Base-by-base conservation (phyloP, 2,329 filamentous ascomycete species). In the Sporothrix schenckii region DNA sequence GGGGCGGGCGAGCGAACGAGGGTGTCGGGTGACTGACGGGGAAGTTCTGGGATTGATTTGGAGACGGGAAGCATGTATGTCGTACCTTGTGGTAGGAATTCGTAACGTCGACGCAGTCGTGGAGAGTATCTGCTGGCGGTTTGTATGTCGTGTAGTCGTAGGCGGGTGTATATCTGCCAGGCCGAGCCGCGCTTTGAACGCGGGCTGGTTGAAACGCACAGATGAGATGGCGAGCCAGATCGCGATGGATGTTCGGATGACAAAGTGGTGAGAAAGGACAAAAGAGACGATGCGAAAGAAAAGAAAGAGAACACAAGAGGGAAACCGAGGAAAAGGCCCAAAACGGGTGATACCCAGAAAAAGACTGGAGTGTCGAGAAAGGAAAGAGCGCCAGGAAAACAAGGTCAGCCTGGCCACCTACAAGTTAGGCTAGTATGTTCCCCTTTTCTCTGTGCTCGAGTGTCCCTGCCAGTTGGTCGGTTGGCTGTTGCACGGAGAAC, bases 181-280 rank as follows among this genome's bases (percentile, higher is more conserved):
- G 56, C 50, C 70, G 47, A 58, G 68, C 68, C 70, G 68, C 54
- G 68, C 49, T 50, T 49, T 63, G 41, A 50, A 69, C 44, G 58
- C 70, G 68, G 68, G 34, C 49, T 68, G 54, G 54, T 30, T 56
- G 49, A 58, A 67, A 49, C 39, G 66, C 39, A n/a, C 44, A 70
- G 65, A 65, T 30, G 39, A 50, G 56, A 24, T 54, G 27, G 66
- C 50, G 30, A 50, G 50, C 69, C 21, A 30, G 44, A 54, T 53
- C 24, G 66, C 44, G 53, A 56, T 53, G 34, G 63, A 39, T 39
- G 24, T 47, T 58, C 34, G 47, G 52, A 41, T 44, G 24, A 30
- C 30, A 24, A 44, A 34, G 30, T 60, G 50, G 34, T 24, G 44
- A 54, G 27, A 47, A 24, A 61, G 27, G 27, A 30, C 60, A 30